A percentile compares a stretch with the other conserved stretches of the same genome.
Conservation (phyloP, 805 yeast species). For the Candida silvicultrix region DNA sequence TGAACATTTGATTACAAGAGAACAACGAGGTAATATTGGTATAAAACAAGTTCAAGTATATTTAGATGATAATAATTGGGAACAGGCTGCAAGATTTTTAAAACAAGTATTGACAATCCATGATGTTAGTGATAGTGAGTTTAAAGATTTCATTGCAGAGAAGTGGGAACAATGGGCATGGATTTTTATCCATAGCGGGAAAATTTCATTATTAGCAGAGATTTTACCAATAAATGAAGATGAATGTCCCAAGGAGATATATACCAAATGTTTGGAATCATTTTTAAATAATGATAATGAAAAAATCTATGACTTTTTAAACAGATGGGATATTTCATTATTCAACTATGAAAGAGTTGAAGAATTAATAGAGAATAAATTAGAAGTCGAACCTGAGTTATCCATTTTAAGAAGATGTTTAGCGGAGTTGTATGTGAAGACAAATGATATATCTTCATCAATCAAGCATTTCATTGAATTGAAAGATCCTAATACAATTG, state of each 20-base stretch:
- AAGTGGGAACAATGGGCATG: conserved; percentile 66
- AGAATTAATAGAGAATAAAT: conserved; percentile 32
- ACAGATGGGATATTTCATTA: conserved; percentile 50
- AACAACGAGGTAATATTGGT: conserved; percentile 55
- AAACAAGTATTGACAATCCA: conserved; percentile 28
- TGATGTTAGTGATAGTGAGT: conserved; percentile 13
- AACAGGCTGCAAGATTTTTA: conserved; percentile 45
- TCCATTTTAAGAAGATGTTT: conserved; percentile 35
- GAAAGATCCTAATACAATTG: conserved; percentile 47
- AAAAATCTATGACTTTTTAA: conserved; percentile 34
- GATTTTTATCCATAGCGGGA: conserved; percentile 42
- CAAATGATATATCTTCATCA: conserved; percentile 56
- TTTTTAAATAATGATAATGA: conserved; percentile 34
- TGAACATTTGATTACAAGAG: conserved; percentile 42
- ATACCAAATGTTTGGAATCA: conserved; percentile 39
- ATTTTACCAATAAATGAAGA: conserved; percentile 45
- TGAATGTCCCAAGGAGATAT: conserved; percentile 31
- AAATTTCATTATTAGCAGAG: conserved; percentile 39
- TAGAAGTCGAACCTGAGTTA: conserved; percentile 27
- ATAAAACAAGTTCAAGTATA: conserved; percentile 39
- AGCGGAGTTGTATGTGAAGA: conserved; percentile 47
- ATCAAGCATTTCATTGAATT: conserved; percentile 54
- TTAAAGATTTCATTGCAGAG: conserved; percentile 20
- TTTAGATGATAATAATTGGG: conserved; percentile 44
- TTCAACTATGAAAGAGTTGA: conserved; percentile 40